Evolutionary conservation across 148 eudicot genomes (phyloP).

Genomic region (Chenopodium berlandieri): DNA sequence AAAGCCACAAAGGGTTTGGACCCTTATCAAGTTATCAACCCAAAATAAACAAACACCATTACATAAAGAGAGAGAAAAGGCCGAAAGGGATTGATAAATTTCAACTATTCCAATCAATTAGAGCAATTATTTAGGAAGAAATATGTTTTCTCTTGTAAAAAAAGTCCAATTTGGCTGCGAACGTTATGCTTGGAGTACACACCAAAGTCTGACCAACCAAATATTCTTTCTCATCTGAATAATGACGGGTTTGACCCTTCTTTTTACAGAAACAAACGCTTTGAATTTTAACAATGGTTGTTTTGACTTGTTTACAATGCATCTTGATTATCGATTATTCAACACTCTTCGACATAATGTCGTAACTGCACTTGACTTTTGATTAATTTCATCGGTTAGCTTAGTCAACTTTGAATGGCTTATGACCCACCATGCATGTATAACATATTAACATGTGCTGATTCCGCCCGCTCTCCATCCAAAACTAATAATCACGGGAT

Average conservation of each 20-base stretch:
- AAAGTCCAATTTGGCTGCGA: constrained; percentile 33
- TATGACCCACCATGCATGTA: background rate
- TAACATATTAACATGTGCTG: too few species aligned
- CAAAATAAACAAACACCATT: too few species aligned
- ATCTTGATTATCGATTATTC: background rate
- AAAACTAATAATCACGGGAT: too few species aligned
- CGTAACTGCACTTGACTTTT: background rate
- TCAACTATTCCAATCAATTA: background rate
- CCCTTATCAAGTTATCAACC: too few species aligned
- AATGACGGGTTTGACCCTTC: constrained; percentile 22
- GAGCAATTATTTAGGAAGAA: background rate
- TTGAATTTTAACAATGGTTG: background rate
- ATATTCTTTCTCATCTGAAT: background rate
- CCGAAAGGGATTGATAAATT: background rate
- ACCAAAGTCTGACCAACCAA: constrained; percentile 16
- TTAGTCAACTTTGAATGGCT: constrained; percentile 13
- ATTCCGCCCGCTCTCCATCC: too few species aligned
- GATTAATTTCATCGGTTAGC: background rate
- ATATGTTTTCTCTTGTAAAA: background rate
- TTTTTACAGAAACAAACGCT: background rate
- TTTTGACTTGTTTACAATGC: constrained; percentile 5
- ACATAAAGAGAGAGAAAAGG: background rate
- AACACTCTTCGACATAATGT: background rate
- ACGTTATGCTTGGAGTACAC: constrained; percentile 7
- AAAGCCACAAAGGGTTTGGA: too few species aligned